Conservation (phyloP, 179 eudicot genomes). For the Sideroxylon spinosum region DNA sequence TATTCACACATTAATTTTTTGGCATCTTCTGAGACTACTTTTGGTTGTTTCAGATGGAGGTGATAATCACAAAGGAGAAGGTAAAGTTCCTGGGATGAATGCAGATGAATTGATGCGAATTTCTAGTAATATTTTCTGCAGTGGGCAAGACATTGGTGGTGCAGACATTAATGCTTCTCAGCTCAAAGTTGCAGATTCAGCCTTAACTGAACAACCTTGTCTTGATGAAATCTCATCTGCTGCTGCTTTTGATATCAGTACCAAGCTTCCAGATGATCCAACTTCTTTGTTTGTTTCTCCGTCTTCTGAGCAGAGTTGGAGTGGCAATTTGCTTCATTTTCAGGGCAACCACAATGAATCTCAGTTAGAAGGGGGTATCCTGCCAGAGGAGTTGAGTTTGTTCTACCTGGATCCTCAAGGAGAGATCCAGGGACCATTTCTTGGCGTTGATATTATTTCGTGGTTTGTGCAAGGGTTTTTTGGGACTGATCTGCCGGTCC, state of each 20-base stretch:
- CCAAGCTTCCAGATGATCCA: conserved; percentile 47
- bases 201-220: conserved; percentile 24
- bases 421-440: conserved; percentile 94
- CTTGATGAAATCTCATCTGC: conserved; percentile 25
- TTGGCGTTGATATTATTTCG: conserved; percentile 88
- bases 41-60: conserved; percentile 27
- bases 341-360: conserved; percentile 30
- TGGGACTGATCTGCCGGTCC: conserved; percentile 78
- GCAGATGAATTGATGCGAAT: conserved; percentile 22
- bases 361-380: conserved; percentile 36
- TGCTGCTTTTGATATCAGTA: conserved; percentile 30
- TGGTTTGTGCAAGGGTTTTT: conserved; percentile 99
- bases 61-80: conserved; percentile 27
- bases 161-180: conserved; percentile 26
- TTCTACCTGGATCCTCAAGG: conserved; percentile 92
- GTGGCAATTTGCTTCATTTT: conserved; percentile 30
- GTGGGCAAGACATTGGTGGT: conserved; percentile 26
- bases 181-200: conserved; percentile 34
- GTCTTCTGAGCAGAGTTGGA: conserved; percentile 41
- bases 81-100: conserved; percentile 22
- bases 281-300: conserved; percentile 38
- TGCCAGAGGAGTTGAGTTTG: conserved; percentile 75
- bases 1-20: not conserved
- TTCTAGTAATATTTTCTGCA: conserved; percentile 15
- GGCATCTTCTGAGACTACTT: not conserved